Base-by-base conservation (phyloP, 768 basidiomycete species). In the Psilocybe subaeruginosa region DNA sequence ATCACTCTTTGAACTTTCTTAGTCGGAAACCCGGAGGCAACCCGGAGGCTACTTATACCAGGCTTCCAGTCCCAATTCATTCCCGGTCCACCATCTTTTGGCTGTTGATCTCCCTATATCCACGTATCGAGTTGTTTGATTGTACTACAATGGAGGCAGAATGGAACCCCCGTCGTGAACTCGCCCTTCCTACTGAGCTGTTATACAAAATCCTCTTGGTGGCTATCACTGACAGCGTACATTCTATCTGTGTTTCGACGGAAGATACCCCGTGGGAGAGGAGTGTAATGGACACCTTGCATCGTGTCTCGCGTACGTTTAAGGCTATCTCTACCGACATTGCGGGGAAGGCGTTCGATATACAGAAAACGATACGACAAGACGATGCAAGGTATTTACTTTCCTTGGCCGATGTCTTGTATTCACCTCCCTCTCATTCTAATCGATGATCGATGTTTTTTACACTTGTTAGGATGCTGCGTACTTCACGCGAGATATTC, bases 141-240 rank as follows among this genome's bases (percentile, higher is more conserved):
- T 31, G 14, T n/a, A 12, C 14, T 52, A 35, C 49, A 30, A 47
- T 47, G 41, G 56, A 57, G 16, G 47, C 30, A 37, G 56, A 39
- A 53, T 66, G 67, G 67, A 60, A 41, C 16, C 64, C 60, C 11
- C 66, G 66, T 23, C 62, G 52, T 43, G 69, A 70, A 17, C 65
- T 70, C 4, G 60, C 59, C 11, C 68, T 78, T n/a, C 78, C 77
- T 19, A 76, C 67, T 54, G 78, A 80, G 55, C 71, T 80, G 0
- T 49, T 78, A 1, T 69, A 76, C 68, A 73, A 73, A 62, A 69
- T 78, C 56, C 69, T 80, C 30, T 59, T 70, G 2, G 64, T 63
- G 19, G 70, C 72, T 1, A 47, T 78, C 17, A 69, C 68, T 11
- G 70, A 77, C 35, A 73, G 71, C 39, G 66, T 78, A 8, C 77